phyloP scores from a whole-genome alignment of 306 rosid genomes.

The Alnus glutinosa region DNA sequence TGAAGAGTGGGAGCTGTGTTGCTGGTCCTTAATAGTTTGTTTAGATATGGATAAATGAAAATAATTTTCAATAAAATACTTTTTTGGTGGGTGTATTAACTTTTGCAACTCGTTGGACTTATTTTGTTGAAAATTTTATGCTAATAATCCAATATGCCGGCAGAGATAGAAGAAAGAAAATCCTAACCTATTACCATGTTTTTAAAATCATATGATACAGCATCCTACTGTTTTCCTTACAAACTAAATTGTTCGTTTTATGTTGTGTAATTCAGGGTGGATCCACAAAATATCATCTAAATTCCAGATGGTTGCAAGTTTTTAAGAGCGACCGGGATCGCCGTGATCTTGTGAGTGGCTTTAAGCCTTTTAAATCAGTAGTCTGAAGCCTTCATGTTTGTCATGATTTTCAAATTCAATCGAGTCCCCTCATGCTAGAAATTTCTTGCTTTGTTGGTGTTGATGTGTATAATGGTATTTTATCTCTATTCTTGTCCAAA shows the following conservation, averaged over 20 bases:
- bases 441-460: neutral
- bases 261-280: slow-evolving; percentile 74
- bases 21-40: neutral
- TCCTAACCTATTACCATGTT: neutral
- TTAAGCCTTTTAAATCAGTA: neutral
- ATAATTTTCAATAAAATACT: neutral
- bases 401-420: neutral
- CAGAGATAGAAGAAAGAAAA: neutral
- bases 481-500: neutral
- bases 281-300: slow-evolving; percentile 82
- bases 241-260: slow-evolving; percentile 28
- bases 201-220: slow-evolving; percentile 5
- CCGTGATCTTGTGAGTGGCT: slow-evolving; percentile 79
- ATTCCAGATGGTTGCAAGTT: slow-evolving; percentile 88
- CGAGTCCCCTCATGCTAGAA: neutral
- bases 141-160: neutral
- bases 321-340: slow-evolving; percentile 90
- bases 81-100: neutral
- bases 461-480: neutral
- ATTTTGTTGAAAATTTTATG: neutral
- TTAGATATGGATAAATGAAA: neutral
- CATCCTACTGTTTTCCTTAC: neutral
- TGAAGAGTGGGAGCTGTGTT: neutral
- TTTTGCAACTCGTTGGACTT: neutral
- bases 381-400: slow-evolving; percentile 15